A percentile compares a stretch with the other conserved stretches of the same genome.
Conservation (phyloP, 306 rosid species). For the Pyrus bretschneideri region DNA sequence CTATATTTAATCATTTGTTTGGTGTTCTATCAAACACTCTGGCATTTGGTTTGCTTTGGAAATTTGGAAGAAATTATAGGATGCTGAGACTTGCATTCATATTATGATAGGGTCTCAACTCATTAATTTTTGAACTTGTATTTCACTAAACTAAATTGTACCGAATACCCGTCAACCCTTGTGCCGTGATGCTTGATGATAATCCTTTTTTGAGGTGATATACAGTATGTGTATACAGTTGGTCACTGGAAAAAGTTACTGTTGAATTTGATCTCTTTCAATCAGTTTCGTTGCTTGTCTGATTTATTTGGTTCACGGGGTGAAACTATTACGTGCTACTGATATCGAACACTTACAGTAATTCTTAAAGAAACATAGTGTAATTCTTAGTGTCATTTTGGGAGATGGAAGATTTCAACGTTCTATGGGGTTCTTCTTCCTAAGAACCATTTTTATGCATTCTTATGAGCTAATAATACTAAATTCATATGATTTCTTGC, state of each 20-base stretch:
- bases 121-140: background rate
- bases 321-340: background rate
- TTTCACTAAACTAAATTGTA: background rate
- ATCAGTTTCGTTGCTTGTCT: background rate
- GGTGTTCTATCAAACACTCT: background rate
- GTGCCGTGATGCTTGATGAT: background rate
- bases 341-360: background rate
- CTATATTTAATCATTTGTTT: background rate
- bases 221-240: background rate
- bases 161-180: background rate
- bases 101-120: background rate
- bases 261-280: background rate
- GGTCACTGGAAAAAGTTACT: background rate
- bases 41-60: background rate
- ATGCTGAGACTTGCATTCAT: background rate
- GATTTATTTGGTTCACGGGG: background rate
- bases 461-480: background rate
- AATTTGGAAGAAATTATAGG: background rate
- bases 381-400: background rate
- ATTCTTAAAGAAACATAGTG: background rate
- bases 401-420: background rate
- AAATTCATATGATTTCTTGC: slow-evolving; percentile 12
- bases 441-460: background rate
- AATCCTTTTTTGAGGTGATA: slow-evolving; percentile 1
- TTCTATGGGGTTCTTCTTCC: background rate